Evolutionary conservation across 768 basidiomycete genomes (phyloP).

Genomic region (Leccinum variicolor): DNA sequence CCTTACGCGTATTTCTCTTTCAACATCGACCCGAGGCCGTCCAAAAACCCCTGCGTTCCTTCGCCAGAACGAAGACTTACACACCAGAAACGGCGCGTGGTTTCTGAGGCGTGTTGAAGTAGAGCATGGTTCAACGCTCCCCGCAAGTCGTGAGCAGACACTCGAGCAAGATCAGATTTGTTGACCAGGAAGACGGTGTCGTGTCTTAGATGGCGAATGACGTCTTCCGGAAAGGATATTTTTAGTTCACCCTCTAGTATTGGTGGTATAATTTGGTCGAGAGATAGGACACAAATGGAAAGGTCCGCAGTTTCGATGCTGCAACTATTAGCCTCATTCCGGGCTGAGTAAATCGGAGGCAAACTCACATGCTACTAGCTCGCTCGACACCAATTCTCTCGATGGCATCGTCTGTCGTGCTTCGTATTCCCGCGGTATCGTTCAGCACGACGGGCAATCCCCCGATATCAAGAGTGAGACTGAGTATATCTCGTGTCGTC

Average conservation of each 20-base stretch:
- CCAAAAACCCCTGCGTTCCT: conserved; percentile 58
- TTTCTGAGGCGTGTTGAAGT: not conserved
- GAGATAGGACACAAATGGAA: conserved; percentile 77
- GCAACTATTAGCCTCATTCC: not conserved
- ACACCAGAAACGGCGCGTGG: conserved; percentile 43
- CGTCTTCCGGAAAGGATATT: conserved; percentile 41
- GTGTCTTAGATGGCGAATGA: conserved; percentile 48
- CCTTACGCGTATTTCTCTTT: conserved; percentile 26
- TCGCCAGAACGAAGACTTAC: conserved; percentile 58
- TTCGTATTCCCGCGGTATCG: conserved; percentile 84
- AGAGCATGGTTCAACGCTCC: conserved; percentile 20
- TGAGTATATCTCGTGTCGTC: conserved; percentile 85
- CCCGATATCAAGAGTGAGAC: conserved; percentile 83
- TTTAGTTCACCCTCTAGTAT: conserved; percentile 2
- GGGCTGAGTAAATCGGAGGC: not conserved
- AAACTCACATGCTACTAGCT: conserved; percentile 61
- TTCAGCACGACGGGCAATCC: conserved; percentile 78
- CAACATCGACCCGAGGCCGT: conserved; percentile 51
- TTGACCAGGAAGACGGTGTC: conserved; percentile 74
- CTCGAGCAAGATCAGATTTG: conserved; percentile 60
- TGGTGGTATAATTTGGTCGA: conserved; percentile 41
- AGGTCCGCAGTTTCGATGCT: conserved; percentile 70
- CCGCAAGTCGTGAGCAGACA: conserved; percentile 4
- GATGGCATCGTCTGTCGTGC: conserved; percentile 59
- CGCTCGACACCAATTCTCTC: conserved; percentile 81